phyloP scores from a whole-genome alignment of 202 grass and related monocot genomes.

The Panicum virgatum region DNA sequence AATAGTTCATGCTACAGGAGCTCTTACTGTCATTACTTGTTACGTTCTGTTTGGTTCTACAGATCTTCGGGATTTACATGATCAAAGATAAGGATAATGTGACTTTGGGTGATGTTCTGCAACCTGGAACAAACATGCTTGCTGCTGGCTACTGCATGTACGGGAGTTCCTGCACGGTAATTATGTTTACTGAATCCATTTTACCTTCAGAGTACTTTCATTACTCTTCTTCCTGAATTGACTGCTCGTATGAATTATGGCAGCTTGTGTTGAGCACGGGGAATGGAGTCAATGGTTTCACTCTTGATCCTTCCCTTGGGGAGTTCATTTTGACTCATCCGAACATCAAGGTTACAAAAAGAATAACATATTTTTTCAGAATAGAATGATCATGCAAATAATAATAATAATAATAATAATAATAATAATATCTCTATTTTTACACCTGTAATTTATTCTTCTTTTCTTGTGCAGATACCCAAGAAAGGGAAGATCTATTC shows the following conservation, averaged over 20 bases:
- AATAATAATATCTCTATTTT: not conserved
- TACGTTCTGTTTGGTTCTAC: not conserved
- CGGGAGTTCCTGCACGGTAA: conserved; percentile 97
- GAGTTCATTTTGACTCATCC: conserved; percentile 96
- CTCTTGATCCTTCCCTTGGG: conserved; percentile 90
- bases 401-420: too few relatives aligned
- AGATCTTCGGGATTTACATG: conserved; percentile 98
- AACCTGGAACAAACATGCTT: conserved; percentile 87
- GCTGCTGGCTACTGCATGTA: conserved; percentile 99
- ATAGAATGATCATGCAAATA: not conserved
- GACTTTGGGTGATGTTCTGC: conserved; percentile 72
- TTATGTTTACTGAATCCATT: not conserved
- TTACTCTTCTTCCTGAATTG: not conserved
- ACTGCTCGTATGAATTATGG: not conserved
- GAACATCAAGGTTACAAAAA: conserved; percentile 68
- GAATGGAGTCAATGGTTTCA: conserved; percentile 88
- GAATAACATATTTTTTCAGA: not conserved
- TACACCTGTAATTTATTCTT: not conserved
- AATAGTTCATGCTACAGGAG: not conserved
- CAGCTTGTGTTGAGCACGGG: conserved; percentile 91
- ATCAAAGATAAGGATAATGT: conserved; percentile 63
- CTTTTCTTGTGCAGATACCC: conserved; percentile 64
- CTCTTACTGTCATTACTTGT: not conserved
- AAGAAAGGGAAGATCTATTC: conserved; percentile 91
- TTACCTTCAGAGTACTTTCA: not conserved